Base-by-base conservation (phyloP, 2,329 filamentous ascomycete genomes). In the Phialemoniopsis sp. region DNA sequence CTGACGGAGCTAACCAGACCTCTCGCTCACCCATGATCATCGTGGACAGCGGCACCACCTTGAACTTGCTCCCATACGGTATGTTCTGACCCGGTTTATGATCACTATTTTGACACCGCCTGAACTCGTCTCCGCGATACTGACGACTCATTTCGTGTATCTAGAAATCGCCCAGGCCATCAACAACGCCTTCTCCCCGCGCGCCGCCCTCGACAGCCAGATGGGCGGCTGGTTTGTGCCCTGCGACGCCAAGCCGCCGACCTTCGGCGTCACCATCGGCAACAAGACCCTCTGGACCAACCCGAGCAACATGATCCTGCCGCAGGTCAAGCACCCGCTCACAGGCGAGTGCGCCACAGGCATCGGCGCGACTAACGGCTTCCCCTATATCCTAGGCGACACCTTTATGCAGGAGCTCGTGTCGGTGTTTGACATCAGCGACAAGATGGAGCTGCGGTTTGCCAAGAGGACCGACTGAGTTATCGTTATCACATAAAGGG, bases 1-100 rank as follows among this genome's bases (percentile, higher is more conserved):
- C 41, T 12, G 19, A n/a, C n/a, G 28, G 13, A 13, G 18, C 18
- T 12, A 21, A 29, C 16, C 41, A 42, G 34, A 48, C 44, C 29
- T 44, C 45, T 15, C 41, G 46, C 26, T 40, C 52, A 7, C 52
- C 50, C 3, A 39, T 47, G 16, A 49, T 57, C 35, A 47, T 60
- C 29, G 53, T 59, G n/a, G 56, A 61, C 41, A 57, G 55, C 18
- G 58, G 56, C 26, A 59, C 56, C 2, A 59, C 55, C 3, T 48
- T 60, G 13, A 59, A 57, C 45, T 42, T 58, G 13, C 49, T 60
- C 28, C 55, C 57, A 4, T 41, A 39, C 10, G 43, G 49, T 50
- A 36, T 8, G 39, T 45, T 29, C 4, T 19, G n/a, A n/a, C n/a
- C n/a, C n/a, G n/a, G n/a, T n/a, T n/a, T n/a, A n/a, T n/a, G n/a